phyloP scores from a whole-genome alignment of 441 rosid genomes.

The Adansonia grandidieri region DNA sequence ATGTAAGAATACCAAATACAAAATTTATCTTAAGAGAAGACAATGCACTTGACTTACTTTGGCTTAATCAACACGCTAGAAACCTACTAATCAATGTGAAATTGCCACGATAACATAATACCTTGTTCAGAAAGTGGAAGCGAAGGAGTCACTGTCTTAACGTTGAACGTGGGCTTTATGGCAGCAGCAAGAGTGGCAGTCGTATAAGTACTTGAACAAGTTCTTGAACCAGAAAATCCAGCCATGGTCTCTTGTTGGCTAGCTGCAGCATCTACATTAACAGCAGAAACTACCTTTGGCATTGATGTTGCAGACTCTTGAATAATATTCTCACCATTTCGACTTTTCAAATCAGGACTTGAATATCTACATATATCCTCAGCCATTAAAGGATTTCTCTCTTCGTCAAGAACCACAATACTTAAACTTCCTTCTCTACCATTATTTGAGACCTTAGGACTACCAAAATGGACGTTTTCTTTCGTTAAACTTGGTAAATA shows the following conservation, averaged over 20 bases:
- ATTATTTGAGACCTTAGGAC: slow-evolving; percentile 20
- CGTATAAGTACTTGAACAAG: slow-evolving; percentile 26
- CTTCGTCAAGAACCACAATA: slow-evolving; percentile 18
- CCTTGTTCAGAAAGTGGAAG: slow-evolving; percentile 53
- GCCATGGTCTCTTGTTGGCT: not conserved
- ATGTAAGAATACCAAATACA: not conserved
- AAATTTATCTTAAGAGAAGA: not conserved
- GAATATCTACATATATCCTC: slow-evolving; percentile 38
- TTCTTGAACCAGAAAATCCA: slow-evolving; percentile 26
- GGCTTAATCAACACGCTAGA: not conserved
- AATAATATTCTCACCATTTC: slow-evolving; percentile 25
- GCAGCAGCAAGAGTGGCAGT: slow-evolving; percentile 31
- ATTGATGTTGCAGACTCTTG: slow-evolving; percentile 27
- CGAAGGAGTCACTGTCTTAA: slow-evolving; percentile 48
- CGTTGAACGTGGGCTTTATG: slow-evolving; percentile 43
- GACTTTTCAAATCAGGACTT: slow-evolving; percentile 30
- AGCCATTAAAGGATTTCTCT: slow-evolving; percentile 26
- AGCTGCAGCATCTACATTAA: slow-evolving; percentile 28
- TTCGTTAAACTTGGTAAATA: slow-evolving; percentile 23
- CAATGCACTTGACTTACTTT: not conserved
- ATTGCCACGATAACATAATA: slow-evolving; percentile 32
- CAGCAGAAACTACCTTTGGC: slow-evolving; percentile 27
- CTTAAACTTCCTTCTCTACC: slow-evolving; percentile 23
- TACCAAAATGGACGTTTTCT: slow-evolving; percentile 30
- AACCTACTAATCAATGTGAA: slow-evolving; percentile 8